Evolutionary conservation across 305 asterid species (phyloP).

Genomic region (Solanum hybrid): DNA sequence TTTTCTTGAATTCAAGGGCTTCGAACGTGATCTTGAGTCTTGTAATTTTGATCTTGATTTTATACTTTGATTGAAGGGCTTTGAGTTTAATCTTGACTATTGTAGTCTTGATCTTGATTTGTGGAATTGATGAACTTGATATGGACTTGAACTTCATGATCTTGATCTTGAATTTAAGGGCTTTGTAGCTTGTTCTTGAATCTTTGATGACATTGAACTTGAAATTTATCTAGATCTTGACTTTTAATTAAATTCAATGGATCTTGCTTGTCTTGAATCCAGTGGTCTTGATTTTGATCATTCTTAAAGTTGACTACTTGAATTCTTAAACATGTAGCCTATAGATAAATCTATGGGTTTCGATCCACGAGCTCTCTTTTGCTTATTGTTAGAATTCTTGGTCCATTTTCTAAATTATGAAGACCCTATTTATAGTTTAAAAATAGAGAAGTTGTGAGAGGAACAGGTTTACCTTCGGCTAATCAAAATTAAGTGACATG

Average conservation of each 20-base stretch:
- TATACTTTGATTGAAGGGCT: neutral
- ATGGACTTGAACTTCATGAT: neutral
- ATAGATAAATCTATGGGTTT: no score
- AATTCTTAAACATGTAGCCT: no score
- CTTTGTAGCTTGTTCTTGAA: neutral
- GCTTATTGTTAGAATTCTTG: no score
- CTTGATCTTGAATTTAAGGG: neutral
- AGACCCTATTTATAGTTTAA: neutral
- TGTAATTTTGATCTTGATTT: neutral
- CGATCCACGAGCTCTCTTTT: no score
- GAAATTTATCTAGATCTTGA: neutral
- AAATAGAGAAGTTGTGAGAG: neutral
- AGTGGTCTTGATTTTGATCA: no score
- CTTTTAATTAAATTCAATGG: no score
- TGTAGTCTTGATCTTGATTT: neutral
- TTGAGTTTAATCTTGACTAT: neutral
- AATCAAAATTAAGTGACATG: neutral
- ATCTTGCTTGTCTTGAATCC: no score
- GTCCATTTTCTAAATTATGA: neutral
- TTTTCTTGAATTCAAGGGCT: neutral
- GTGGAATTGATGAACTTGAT: neutral
- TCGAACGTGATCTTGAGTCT: neutral
- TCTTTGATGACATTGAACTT: neutral
- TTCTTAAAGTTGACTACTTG: no score
- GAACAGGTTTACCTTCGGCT: neutral